Evolutionary conservation across 164 flowering plant species (phyloP), one percentile per base, ranked within the genome.

Genomic region (Dillenia turbinata): DNA sequence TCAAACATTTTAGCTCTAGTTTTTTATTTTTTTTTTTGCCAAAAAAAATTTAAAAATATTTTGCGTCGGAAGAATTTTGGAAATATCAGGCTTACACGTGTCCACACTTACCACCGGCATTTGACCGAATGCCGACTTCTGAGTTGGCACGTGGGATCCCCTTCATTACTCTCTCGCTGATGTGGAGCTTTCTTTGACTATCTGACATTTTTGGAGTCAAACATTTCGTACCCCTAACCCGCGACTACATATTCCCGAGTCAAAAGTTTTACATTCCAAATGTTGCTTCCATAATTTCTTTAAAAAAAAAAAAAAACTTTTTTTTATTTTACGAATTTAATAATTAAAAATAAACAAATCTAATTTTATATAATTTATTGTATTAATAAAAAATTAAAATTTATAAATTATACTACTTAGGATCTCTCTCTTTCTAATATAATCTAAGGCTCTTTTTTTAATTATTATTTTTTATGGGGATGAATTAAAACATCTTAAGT

Each of bases 41-140:
- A n/a, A n/a, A n/a, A n/a, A 22, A 13, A 13, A 53, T 16, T 56
- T 15, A 15, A 12, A 9, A 9, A 13, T 14, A 71, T 56, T 47
- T 40, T 68, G 68, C 73, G n/a, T n/a, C n/a, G 8, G 12, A 24
- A 44, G 12, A 45, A 52, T 45, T 7, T 4, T 53, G 51, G 49
- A 54, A 52, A 47, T 45, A 15, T 61, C 12, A 62, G 59, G 60
- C 60, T 16, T 47, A 69, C 74, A 73, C 78, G 83, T 76, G 76
- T 61, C 68, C 1, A 3, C 12, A 47, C n/a, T 0, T 43, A 71
- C 73, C 78, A 71, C 78, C 79, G 77, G 59, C 75, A 55, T 76
- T 76, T 79, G 83, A 79, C 83, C 73, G 63, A 52, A 54, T 33
- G 76, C 68, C 64, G 66, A 64, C 60, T 45, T 10, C 43, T 8